Base-by-base conservation (phyloP, 768 basidiomycete genomes). In the Naematelia encephala region DNA sequence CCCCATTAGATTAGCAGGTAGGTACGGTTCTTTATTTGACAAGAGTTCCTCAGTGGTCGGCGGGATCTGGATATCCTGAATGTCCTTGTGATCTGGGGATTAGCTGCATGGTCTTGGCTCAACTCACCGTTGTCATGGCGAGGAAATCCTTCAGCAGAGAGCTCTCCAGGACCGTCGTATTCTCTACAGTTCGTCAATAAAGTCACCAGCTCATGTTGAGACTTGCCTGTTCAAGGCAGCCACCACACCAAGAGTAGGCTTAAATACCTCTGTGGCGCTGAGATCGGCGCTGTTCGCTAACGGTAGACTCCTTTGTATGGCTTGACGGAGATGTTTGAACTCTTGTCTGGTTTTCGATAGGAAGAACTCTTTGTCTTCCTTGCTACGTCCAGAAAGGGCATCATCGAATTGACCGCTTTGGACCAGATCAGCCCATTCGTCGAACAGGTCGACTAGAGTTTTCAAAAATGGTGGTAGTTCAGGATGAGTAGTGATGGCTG, bases 21-120 rank as follows among this genome's bases (percentile, higher is more conserved):
- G 75, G 67, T 82, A 88, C 0, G 87, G 12, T 84, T 2, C 78
- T 68, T 11, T 22, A 0, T 69, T 74, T 19, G 78, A 83, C 45
- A 82, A 70, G 5, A 90, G 80, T 66, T 90, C 89, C 4, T 81
- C 74, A 44, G 87, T 81, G 0, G 89, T 89, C 0, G 89, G 89
- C 0, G 85, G 83, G 48, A 88, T 81, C n/a, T 83, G 79, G 45
- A 90, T 87, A 1, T 83, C 77, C 1, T 67, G 23, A 10, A 89
- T 85, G 34, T 84, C 80, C 23, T 75, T 69, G 16, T 23, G 26
- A 51, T 62, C 55, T 61, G n/a, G n/a, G n/a, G n/a, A n/a, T n/a
- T n/a, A n/a, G n/a, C n/a, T n/a, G n/a, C n/a, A n/a, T n/a, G n/a
- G n/a, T n/a, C n/a, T n/a, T n/a, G n/a, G n/a, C n/a, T n/a, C 21